A percentile compares a stretch with the other conserved stretches of the same genome.
Conservation (phyloP, 768 basidiomycete species). For the Mycena albidolilacea region DNA sequence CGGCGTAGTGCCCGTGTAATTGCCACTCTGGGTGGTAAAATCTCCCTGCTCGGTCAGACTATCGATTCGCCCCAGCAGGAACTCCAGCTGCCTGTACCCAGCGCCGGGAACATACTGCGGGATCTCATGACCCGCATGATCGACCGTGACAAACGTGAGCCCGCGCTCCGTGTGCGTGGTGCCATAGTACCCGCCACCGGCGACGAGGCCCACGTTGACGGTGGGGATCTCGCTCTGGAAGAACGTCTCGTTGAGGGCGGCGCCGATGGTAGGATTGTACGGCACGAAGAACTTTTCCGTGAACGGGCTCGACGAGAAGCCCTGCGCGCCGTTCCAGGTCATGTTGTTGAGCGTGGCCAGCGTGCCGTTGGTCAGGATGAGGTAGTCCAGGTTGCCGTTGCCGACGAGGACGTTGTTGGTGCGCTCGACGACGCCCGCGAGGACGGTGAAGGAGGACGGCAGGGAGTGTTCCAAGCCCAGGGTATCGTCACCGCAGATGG, state of each 20-base stretch:
- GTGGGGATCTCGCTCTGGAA: constrained; percentile 23
- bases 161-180: constrained; percentile 23
- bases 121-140: constrained; percentile 14
- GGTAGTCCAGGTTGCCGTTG: constrained; percentile 24
- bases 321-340: constrained; percentile 28
- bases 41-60: constrained; percentile 26
- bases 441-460: constrained; percentile 18
- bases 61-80: constrained; percentile 23
- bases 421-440: constrained; percentile 21
- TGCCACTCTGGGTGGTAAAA: constrained; percentile 28
- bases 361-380: constrained; percentile 25
- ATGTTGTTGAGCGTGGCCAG: constrained; percentile 29
- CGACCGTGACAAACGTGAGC: constrained; percentile 18
- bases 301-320: constrained; percentile 26
- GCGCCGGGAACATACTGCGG: constrained; percentile 14
- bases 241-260: constrained; percentile 14
- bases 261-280: constrained; percentile 20
- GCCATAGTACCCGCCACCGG: constrained; percentile 17
- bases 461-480: constrained; percentile 17
- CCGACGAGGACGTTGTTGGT: constrained; percentile 20
- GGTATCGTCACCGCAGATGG: constrained; percentile 15
- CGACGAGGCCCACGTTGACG: constrained; percentile 23
- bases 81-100: constrained; percentile 17
- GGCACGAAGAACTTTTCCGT: constrained; percentile 28
- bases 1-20: constrained; percentile 26